Conservation (phyloP, 129 eudicot genomes). For the Heracleum sosnowskyi region DNA sequence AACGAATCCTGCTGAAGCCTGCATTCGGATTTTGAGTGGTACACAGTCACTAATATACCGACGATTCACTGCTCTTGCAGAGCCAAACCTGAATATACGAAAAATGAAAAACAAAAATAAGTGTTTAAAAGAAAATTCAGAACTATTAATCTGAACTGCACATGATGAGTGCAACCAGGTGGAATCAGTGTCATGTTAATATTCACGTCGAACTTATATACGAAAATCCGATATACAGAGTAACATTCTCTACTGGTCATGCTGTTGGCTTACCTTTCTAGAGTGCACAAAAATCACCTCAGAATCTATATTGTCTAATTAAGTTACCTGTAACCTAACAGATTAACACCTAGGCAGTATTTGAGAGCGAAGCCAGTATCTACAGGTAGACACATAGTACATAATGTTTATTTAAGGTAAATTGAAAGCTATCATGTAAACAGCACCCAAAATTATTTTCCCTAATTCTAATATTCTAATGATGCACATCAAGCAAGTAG, state of each 20-base stretch:
- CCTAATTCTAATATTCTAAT: not conserved
- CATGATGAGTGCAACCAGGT: not conserved
- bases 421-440: not conserved
- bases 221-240: not conserved
- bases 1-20: constrained; percentile 94
- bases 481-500: not conserved
- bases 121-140: not conserved
- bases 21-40: constrained; percentile 87
- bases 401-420: not conserved
- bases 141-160: not conserved
- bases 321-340: not conserved
- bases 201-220: not conserved
- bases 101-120: not conserved
- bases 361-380: not conserved
- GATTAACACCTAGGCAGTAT: not conserved
- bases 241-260: not conserved
- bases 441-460: not conserved
- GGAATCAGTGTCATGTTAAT: not conserved
- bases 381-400: not conserved
- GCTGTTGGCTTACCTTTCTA: not conserved
- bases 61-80: constrained; percentile 91
- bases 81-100: constrained; percentile 57
- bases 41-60: constrained; percentile 94
- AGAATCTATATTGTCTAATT: not conserved
- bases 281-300: not conserved